These are phyloP conservation scores for Yamadazyma philogaea DNA, from an alignment of 805 yeast species.

Conservation along the genomic window DNA sequence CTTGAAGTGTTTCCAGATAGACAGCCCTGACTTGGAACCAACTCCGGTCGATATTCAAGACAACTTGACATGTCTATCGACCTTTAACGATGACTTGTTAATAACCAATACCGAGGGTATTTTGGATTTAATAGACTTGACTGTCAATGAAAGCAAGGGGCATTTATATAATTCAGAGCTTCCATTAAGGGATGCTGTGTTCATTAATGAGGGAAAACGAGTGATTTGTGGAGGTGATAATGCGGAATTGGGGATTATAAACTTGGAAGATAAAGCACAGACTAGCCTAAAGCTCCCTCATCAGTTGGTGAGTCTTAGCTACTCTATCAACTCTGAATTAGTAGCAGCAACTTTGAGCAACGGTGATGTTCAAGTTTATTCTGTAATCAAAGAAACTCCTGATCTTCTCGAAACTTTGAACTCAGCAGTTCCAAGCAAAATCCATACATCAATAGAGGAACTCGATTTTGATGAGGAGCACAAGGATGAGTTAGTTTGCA, in stretches of 20 bases:
- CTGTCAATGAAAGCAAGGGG: slow-evolving; percentile 26
- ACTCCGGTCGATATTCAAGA: slow-evolving; percentile 51
- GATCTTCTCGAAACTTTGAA: slow-evolving; percentile 45
- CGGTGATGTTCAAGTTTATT: slow-evolving; percentile 56
- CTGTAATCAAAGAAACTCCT: slow-evolving; percentile 55
- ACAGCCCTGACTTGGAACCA: slow-evolving; percentile 57
- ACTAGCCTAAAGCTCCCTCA: slow-evolving; percentile 43
- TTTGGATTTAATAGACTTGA: slow-evolving; percentile 39
- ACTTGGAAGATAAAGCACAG: slow-evolving; percentile 23
- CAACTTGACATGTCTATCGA: slow-evolving; percentile 41
- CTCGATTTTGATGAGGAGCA: slow-evolving; percentile 43
- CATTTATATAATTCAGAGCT: slow-evolving; percentile 43
- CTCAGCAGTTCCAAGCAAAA: slow-evolving; percentile 38
- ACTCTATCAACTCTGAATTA: slow-evolving; percentile 54
- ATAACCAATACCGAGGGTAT: slow-evolving; percentile 44
- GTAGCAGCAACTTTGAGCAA: slow-evolving; percentile 56
- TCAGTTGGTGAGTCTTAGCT: slow-evolving; percentile 54
- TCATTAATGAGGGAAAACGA: slow-evolving; percentile 60
- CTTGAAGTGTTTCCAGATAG: slow-evolving; percentile 47
- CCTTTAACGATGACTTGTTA: slow-evolving; percentile 16
- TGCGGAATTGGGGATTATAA: slow-evolving; percentile 48
- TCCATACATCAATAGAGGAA: slow-evolving; percentile 28
- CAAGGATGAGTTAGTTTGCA: slow-evolving; percentile 43
- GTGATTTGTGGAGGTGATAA: slow-evolving; percentile 67
- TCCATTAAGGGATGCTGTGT: slow-evolving; percentile 50